Base-by-base conservation (phyloP, 805 yeast genomes). In the Metschnikowia drakensbergensis region DNA sequence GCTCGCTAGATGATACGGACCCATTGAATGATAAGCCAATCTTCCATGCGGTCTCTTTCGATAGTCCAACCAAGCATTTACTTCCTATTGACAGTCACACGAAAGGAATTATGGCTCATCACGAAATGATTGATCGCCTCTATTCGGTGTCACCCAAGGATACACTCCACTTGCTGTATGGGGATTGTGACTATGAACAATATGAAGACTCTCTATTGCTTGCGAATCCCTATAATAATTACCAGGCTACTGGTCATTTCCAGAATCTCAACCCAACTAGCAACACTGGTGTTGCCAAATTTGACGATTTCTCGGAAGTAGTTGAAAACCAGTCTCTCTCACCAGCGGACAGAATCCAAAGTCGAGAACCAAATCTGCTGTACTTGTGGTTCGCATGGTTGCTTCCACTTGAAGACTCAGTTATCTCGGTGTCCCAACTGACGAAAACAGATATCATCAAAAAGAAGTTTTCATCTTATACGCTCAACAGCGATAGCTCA, bases 71-170 rank as follows among this genome's bases (percentile, higher is more conserved):
- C 3, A 32, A 26, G 23, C 28, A 30, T 9, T 2, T n/a, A 8
- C n/a, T 29, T 9, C 7, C 50, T 31, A 13, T 29, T 30, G 39
- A 42, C 6, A 25, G 22, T 36, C n/a, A n/a, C 8, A 17, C 30
- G 23, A 36, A 45, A 17, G 31, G 17, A 25, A 42, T 9, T 33
- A 34, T 33, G 39, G 44, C 49, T 37, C 51, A 48, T 40, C 49
- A 26, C 29, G 43, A 47, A 8, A 17, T 34, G 51, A 46, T 54
- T 47, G 75, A 71, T 42, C 65, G 63, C 45, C 53, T 69, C 28
- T 71, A 69, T 50, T 66, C 75, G 1, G 69, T 72, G 5, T 69
- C 74, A 3, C 76, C 76, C 0, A 68, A 60, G 42, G 69, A 72
- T 49, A 71, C 76, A 0, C 63, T 60, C 45, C 69, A 71, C 53